Percentiles rank a stretch among this genome's conserved stretches.
These are phyloP conservation scores for Aspergillus avenaceus DNA, from an alignment of 495 filamentous ascomycete genomes.

Conservation along the genomic window DNA sequence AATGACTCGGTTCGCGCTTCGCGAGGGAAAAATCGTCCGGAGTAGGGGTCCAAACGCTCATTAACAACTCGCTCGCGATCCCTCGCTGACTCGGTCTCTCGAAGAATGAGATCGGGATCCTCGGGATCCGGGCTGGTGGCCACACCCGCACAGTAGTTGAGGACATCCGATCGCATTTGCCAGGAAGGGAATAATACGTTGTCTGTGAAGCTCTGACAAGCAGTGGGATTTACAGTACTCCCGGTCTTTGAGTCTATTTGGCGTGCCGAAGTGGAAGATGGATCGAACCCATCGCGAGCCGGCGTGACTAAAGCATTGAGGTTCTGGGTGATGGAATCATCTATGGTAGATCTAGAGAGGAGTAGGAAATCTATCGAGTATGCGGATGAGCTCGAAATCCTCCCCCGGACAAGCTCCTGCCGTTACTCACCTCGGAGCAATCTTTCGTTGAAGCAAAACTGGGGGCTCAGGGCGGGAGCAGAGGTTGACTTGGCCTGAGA, in stretches of 20 bases:
- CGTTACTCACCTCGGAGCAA: slow-evolving; percentile 67
- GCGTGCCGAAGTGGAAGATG: slow-evolving; percentile 64
- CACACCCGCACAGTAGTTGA: slow-evolving; percentile 86
- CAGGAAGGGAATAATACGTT: slow-evolving; percentile 83
- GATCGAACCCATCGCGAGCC: slow-evolving; percentile 67
- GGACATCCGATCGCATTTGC: slow-evolving; percentile 78
- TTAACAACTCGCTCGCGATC: slow-evolving; percentile 75
- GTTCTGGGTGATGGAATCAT: slow-evolving; percentile 90
- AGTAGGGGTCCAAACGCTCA: slow-evolving; percentile 91
- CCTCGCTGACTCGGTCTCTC: slow-evolving; percentile 64
- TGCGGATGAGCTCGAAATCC: slow-evolving; percentile 4
- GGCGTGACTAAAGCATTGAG: slow-evolving; percentile 88
- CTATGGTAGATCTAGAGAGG: slow-evolving; percentile 76
- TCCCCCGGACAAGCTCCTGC: not conserved
- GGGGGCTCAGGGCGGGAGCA: slow-evolving; percentile 68
- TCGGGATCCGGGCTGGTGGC: slow-evolving; percentile 84
- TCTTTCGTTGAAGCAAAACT: slow-evolving; percentile 89
- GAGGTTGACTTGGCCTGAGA: slow-evolving; percentile 49
- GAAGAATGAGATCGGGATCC: slow-evolving; percentile 72
- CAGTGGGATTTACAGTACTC: slow-evolving; percentile 49
- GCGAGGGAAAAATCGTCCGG: slow-evolving; percentile 73
- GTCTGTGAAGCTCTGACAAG: slow-evolving; percentile 71
- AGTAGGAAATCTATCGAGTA: slow-evolving; percentile 77
- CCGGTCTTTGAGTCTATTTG: slow-evolving; percentile 39
- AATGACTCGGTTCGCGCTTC: slow-evolving; percentile 82